Evolutionary conservation across 495 filamentous ascomycete genomes (phyloP).

Genomic region (Podospora tetraspora): DNA sequence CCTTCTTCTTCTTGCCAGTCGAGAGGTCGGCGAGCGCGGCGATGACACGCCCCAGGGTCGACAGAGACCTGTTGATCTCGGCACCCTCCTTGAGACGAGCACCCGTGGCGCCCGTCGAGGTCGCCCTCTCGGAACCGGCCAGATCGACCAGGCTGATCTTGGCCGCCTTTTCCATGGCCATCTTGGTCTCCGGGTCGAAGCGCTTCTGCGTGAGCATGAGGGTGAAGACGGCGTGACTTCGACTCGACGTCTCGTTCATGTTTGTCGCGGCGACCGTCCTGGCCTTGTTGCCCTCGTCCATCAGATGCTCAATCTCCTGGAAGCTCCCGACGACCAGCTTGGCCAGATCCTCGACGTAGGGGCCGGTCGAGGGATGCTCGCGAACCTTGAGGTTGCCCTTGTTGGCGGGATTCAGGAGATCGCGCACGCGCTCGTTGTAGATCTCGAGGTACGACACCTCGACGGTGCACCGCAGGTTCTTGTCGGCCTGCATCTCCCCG

Average conservation of each 20-base stretch:
- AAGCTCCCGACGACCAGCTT: slow-evolving; percentile 98
- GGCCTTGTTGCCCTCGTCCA: slow-evolving; percentile 99
- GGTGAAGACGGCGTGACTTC: slow-evolving; percentile 97
- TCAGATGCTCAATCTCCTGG: slow-evolving; percentile 89
- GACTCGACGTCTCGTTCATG: slow-evolving; percentile 99
- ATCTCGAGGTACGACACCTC: slow-evolving; percentile 99
- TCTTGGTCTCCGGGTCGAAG: slow-evolving; percentile 86
- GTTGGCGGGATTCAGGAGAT: slow-evolving; percentile 91
- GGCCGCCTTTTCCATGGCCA: slow-evolving; percentile 96
- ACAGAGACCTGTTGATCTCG: slow-evolving; percentile 96
- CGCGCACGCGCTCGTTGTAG: slow-evolving; percentile 96
- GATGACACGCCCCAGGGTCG: slow-evolving; percentile 96
- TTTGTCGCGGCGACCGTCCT: slow-evolving; percentile 97
- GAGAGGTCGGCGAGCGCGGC: slow-evolving; percentile 91
- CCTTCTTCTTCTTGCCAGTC: slow-evolving; percentile 76
- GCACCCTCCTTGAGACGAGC: slow-evolving; percentile 96
- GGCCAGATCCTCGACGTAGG: slow-evolving; percentile 96
- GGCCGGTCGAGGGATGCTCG: slow-evolving; percentile 95
- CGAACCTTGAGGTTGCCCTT: slow-evolving; percentile 96
- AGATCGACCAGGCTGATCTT: slow-evolving; percentile 98
- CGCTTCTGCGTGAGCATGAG: slow-evolving; percentile 91
- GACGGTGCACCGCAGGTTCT: slow-evolving; percentile 78
- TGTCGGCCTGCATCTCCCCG: slow-evolving; percentile 64
- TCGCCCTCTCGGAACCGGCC: slow-evolving; percentile 94
- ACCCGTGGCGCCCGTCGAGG: slow-evolving; percentile 90